Evolutionary conservation across 768 basidiomycete species (phyloP), one percentile per base, ranked within the genome.

Genomic region (Dentipellis fragilis): DNA sequence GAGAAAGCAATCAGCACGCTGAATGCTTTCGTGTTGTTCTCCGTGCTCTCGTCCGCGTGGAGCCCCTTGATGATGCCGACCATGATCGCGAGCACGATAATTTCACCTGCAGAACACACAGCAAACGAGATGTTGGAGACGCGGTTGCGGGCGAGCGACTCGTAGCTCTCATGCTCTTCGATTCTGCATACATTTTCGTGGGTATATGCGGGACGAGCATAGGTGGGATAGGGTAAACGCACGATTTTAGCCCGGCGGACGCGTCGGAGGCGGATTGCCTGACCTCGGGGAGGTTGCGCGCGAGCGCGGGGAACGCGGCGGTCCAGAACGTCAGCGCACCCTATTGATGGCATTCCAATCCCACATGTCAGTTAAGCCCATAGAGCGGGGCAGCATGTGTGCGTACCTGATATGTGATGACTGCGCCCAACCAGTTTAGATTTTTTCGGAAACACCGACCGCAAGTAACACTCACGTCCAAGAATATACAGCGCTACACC

Each of bases 321-420:
- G 85, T 86, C 87, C 86, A 90, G 68, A 89, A 90, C 0, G 87
- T 89, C 54, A 89, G 66, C 34, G 84, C 72, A 54, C 84, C 80
- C 80, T 85, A 55, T 0, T 10, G 40, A 39, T n/a, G 38, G 5
- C 23, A 60, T 21, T 22, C 42, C 3, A 54, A 52, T 12, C 35
- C 21, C 29, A 29, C 29, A 6, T 29, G 29, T 29, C 29, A 29
- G 29, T 45, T 12, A 34, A 35, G 10, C 17, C n/a, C 3, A 38
- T 21, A 38, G 42, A 51, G 12, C 12, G 35, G 10, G 14, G 8
- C 7, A 8, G 36, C 10, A 36, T 40, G 19, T 37, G 29, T 8
- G 23, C 48, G 19, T 37, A 78, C 83, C 71, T 88, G 87, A 66
- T 88, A 90, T 0, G 85, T 74, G 37, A 89, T 84, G 55, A 89